phyloP scores from a whole-genome alignment of 2,329 filamentous ascomycete genomes.

The Pseudocercospora fuligena region DNA sequence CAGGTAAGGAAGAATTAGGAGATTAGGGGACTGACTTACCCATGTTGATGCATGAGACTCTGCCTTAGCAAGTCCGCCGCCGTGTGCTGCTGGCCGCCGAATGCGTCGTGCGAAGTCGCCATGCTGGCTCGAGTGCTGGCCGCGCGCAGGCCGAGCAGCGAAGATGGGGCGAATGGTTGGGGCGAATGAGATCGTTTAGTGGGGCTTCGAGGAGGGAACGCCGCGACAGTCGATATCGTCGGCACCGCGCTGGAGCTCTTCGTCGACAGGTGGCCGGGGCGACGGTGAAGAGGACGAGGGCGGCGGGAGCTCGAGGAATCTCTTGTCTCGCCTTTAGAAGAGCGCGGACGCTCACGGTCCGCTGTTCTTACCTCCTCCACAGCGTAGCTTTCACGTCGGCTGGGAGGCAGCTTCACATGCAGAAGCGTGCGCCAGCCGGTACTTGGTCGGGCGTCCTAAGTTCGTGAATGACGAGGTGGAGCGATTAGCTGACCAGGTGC shows the following conservation, averaged over 20 bases:
- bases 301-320: conserved; percentile 7
- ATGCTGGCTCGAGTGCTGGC: conserved; percentile 44
- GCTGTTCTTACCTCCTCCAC: conserved; percentile 23
- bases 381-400: conserved; percentile 12
- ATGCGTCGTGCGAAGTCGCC: conserved; percentile 42
- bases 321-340: conserved; percentile 19
- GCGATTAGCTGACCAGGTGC: neutral
- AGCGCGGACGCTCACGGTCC: conserved; percentile 19
- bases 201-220: conserved; percentile 19
- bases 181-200: conserved; percentile 22
- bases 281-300: conserved; percentile 17
- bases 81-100: conserved; percentile 43
- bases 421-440: conserved; percentile 23
- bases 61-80: conserved; percentile 64
- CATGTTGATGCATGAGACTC: conserved; percentile 56
- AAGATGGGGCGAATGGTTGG: conserved; percentile 10
- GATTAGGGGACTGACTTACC: conserved; percentile 47
- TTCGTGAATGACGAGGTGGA: conserved; percentile 9
- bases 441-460: conserved; percentile 17
- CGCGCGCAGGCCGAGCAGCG: conserved; percentile 21
- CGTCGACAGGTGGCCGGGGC: conserved; percentile 37
- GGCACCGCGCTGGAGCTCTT: conserved; percentile 53
- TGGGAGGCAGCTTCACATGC: conserved; percentile 24
- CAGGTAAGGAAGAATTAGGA: conserved; percentile 29
- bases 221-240: conserved; percentile 45